These are phyloP conservation scores for Colletotrichum sp. DNA, from an alignment of 2,329 filamentous ascomycete species.

Conservation along the genomic window DNA sequence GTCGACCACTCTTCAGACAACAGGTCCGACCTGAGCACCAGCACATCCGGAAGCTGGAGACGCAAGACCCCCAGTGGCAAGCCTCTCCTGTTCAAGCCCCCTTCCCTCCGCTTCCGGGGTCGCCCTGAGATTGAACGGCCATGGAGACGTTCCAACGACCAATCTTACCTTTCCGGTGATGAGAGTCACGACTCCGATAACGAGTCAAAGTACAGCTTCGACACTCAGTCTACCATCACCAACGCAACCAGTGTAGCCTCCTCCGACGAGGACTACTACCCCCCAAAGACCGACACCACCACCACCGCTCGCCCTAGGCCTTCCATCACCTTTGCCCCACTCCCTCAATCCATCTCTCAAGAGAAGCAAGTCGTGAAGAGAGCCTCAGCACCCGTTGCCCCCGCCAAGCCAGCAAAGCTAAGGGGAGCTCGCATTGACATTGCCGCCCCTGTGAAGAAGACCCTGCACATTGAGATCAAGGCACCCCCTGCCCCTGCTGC, in stretches of 20 bases:
- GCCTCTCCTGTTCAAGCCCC: constrained; percentile 20
- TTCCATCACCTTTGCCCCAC: neutral
- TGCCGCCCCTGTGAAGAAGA: neutral
- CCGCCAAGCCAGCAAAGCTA: constrained; percentile 17
- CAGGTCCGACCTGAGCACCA: constrained; percentile 11
- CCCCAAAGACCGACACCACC: neutral
- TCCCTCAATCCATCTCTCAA: neutral
- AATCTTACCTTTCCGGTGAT: constrained; percentile 15
- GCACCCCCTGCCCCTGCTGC: constrained; percentile 4
- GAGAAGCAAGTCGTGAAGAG: constrained; percentile 4
- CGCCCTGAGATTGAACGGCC: constrained; percentile 9
- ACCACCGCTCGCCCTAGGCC: neutral
- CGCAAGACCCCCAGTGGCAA: neutral
- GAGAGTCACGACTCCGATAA: constrained; percentile 19
- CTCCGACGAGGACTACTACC: neutral
- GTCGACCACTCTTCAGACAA: constrained; percentile 8
- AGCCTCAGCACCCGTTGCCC: neutral
- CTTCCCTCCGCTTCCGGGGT: constrained; percentile 14
- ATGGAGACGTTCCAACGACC: constrained; percentile 10
- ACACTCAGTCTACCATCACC: constrained; percentile 14
- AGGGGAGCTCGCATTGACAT: constrained; percentile 11
- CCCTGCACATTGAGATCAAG: neutral
- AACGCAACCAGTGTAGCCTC: constrained; percentile 21
- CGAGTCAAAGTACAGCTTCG: constrained; percentile 22
- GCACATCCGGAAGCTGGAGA: constrained; percentile 9